phyloP scores from a whole-genome alignment of 257 asterid species.

The Solanum sitiens region DNA sequence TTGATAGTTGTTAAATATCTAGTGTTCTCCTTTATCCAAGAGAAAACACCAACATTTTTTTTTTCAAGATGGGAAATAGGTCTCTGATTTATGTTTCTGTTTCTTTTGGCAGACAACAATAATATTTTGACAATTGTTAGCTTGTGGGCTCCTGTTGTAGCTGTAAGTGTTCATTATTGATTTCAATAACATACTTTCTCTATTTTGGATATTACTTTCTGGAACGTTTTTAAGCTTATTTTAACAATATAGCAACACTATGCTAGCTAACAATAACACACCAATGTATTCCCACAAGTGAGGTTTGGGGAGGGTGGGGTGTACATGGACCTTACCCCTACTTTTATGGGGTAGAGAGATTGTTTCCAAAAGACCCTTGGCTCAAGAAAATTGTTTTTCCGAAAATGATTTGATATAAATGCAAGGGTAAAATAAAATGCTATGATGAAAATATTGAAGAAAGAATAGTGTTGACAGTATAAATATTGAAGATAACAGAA shows the following conservation, averaged over 20 bases:
- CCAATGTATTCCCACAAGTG: not conserved
- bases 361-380: not conserved
- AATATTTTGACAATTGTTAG: conserved; percentile 65
- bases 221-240: not conserved
- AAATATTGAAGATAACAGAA: not conserved
- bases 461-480: not conserved
- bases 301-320: not conserved
- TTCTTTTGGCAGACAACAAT: conserved; percentile 58
- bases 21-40: not conserved
- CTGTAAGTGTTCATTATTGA: conserved; percentile 54
- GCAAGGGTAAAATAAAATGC: not conserved
- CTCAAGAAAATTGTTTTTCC: not conserved
- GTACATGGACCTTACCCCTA: not conserved
- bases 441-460: not conserved
- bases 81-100: not conserved
- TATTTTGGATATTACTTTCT: not conserved
- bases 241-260: not conserved
- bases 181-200: not conserved
- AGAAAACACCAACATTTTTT: not conserved
- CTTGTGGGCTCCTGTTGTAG: conserved; percentile 95
- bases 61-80: not conserved
- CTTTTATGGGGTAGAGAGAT: not conserved
- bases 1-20: not conserved
- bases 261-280: not conserved
- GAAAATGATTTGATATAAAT: not conserved